A percentile compares a stretch with the other conserved stretches of the same genome.
Evolutionary conservation across 2,329 filamentous ascomycete species (phyloP).

Genomic region (Cladosporium oxysporum): DNA sequence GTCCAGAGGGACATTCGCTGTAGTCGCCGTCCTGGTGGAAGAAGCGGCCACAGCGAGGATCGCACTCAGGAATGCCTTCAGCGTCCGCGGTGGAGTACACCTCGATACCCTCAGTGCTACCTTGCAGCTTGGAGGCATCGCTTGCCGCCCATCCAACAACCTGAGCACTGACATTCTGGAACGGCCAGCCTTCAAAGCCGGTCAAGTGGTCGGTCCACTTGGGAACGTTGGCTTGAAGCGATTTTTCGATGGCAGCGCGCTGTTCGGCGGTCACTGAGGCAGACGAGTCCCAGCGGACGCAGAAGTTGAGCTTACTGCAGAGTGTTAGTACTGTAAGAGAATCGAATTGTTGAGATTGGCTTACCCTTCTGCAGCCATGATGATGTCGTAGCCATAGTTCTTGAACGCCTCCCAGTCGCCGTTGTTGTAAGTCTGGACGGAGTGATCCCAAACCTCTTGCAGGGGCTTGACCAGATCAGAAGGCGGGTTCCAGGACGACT

Average conservation of each 20-base stretch:
- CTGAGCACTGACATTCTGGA: slow-evolving; percentile 41
- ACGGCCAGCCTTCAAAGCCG: slow-evolving; percentile 50
- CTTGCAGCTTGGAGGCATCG: slow-evolving; percentile 42
- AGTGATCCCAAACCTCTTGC: slow-evolving; percentile 13
- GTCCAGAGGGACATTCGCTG: slow-evolving; percentile 42
- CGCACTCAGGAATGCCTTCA: slow-evolving; percentile 47
- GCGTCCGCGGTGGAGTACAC: slow-evolving; percentile 47
- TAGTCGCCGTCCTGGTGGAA: slow-evolving; percentile 50
- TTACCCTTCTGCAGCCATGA: slow-evolving; percentile 12
- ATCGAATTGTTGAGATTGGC: background rate
- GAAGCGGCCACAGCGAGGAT: slow-evolving; percentile 46
- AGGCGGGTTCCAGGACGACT: slow-evolving; percentile 13
- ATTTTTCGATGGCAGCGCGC: slow-evolving; percentile 41
- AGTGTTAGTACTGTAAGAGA: background rate
- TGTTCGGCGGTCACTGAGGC: slow-evolving; percentile 42
- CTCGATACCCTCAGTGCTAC: slow-evolving; percentile 39
- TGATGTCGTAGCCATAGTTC: slow-evolving; percentile 19
- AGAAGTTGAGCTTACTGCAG: slow-evolving; percentile 42
- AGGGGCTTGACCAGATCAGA: slow-evolving; percentile 11
- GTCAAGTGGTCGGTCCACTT: slow-evolving; percentile 48
- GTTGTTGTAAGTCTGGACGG: slow-evolving; percentile 15
- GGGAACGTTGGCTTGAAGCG: slow-evolving; percentile 41
- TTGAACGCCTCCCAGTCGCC: slow-evolving; percentile 14
- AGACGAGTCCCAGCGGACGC: slow-evolving; percentile 49
- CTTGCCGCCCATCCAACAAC: slow-evolving; percentile 50